Evolutionary conservation across 768 basidiomycete species (phyloP).

Genomic region (Hygrophoropsis aurantiaca): DNA sequence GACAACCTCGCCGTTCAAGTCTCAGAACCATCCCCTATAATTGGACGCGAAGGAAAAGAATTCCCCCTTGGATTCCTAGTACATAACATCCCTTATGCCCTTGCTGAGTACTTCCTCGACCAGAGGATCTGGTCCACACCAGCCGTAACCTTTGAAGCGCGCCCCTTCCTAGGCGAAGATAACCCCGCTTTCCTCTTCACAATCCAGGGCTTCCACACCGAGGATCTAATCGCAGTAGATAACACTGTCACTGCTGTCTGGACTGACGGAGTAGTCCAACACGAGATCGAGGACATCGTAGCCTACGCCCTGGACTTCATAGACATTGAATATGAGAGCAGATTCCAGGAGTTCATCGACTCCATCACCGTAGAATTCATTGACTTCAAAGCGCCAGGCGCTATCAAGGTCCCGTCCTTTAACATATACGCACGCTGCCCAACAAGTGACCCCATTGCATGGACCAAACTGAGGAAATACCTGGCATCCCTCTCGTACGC

Average conservation of each 20-base stretch:
- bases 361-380: neutral
- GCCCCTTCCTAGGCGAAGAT: neutral
- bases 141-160: neutral
- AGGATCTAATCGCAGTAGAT: neutral
- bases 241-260: neutral
- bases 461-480: neutral
- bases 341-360: neutral
- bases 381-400: neutral
- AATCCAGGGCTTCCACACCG: neutral
- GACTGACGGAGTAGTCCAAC: neutral
- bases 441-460: neutral
- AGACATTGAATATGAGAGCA: no score
- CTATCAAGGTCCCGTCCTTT: neutral
- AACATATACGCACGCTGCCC: neutral
- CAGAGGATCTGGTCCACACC: neutral
- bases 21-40: neutral
- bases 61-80: neutral
- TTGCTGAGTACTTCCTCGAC: neutral
- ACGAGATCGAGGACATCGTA: neutral
- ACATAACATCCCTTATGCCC: neutral
- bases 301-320: no score
- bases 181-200: neutral
- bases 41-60: neutral
- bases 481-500: neutral
- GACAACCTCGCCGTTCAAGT: neutral